phyloP scores from a whole-genome alignment of 495 filamentous ascomycete species.

The Aspergillus ellipticus region DNA sequence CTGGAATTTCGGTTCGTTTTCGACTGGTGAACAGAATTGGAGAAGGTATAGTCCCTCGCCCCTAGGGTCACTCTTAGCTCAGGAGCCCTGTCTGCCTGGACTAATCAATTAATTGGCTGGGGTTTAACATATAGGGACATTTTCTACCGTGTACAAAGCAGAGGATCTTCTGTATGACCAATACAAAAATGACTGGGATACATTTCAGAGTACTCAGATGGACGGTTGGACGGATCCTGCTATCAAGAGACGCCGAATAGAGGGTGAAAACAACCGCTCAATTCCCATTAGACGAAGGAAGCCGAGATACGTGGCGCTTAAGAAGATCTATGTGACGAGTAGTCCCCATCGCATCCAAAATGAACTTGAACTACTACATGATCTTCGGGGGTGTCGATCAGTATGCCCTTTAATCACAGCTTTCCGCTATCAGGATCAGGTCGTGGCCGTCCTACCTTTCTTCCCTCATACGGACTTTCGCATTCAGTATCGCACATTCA shows the following conservation, averaged over 20 bases:
- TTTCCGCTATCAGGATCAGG: slow-evolving; percentile 89
- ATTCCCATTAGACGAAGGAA: slow-evolving; percentile 30
- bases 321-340: slow-evolving; percentile 98
- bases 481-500: slow-evolving; percentile 88
- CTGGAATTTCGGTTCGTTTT: slow-evolving; percentile 76
- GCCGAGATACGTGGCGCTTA: slow-evolving; percentile 87
- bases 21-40: slow-evolving; percentile 94
- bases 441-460: slow-evolving; percentile 90
- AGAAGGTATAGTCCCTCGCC: slow-evolving; percentile 59
- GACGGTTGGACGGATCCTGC: slow-evolving; percentile 60
- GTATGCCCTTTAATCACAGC: slow-evolving; percentile 96
- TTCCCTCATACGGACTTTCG: slow-evolving; percentile 96
- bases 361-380: slow-evolving; percentile 93
- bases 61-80: background rate
- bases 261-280: slow-evolving; percentile 24
- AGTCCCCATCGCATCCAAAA: slow-evolving; percentile 91
- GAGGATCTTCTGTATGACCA: slow-evolving; percentile 87
- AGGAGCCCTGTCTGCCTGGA: background rate
- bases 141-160: slow-evolving; percentile 97
- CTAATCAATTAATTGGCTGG: slow-evolving; percentile 10
- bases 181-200: slow-evolving; percentile 85
- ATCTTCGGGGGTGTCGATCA: slow-evolving; percentile 72
- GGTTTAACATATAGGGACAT: slow-evolving; percentile 65
- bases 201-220: slow-evolving; percentile 55
- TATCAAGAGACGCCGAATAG: slow-evolving; percentile 43